Conservation (phyloP, 768 basidiomycete genomes). For the Lentinula aciculospora region DNA sequence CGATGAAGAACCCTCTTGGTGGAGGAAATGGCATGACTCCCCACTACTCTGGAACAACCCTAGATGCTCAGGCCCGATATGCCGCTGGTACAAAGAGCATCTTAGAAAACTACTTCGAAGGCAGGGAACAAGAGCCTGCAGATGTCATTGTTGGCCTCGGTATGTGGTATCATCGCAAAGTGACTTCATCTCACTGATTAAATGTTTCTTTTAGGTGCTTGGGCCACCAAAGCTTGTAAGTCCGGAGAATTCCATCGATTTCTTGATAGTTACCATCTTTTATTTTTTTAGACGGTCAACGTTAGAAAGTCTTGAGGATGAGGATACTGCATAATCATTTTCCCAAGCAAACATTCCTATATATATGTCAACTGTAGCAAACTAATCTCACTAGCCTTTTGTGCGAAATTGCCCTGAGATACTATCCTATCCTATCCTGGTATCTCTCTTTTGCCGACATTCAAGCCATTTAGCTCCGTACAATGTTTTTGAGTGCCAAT, state of each 20-base stretch:
- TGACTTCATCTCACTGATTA: background rate
- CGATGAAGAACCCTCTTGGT: conserved; percentile 72
- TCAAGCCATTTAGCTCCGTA: too few relatives aligned
- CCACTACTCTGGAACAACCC: conserved; percentile 84
- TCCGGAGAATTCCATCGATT: too few relatives aligned
- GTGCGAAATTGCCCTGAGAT: too few relatives aligned
- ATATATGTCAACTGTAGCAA: background rate
- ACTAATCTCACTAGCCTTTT: too few relatives aligned
- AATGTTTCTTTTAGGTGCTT: conserved; percentile 20
- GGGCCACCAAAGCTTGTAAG: conserved; percentile 41
- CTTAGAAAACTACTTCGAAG: conserved; percentile 61
- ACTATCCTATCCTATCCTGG: too few relatives aligned
- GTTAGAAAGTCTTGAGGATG: conserved; percentile 24
- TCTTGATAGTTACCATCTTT: too few relatives aligned
- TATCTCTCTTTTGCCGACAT: background rate
- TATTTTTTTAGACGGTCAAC: conserved; percentile 41
- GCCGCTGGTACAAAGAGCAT: conserved; percentile 68
- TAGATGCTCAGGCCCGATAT: conserved; percentile 87
- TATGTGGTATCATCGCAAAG: background rate
- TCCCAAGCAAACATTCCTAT: background rate
- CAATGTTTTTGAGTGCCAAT: too few relatives aligned
- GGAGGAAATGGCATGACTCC: conserved; percentile 90
- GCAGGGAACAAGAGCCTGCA: conserved; percentile 63
- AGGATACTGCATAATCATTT: background rate
- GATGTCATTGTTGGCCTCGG: conserved; percentile 80